Percentiles rank a stretch among this genome's conserved stretches.
phyloP scores from a whole-genome alignment of 768 basidiomycete genomes.

The Strobilomyces confusus region DNA sequence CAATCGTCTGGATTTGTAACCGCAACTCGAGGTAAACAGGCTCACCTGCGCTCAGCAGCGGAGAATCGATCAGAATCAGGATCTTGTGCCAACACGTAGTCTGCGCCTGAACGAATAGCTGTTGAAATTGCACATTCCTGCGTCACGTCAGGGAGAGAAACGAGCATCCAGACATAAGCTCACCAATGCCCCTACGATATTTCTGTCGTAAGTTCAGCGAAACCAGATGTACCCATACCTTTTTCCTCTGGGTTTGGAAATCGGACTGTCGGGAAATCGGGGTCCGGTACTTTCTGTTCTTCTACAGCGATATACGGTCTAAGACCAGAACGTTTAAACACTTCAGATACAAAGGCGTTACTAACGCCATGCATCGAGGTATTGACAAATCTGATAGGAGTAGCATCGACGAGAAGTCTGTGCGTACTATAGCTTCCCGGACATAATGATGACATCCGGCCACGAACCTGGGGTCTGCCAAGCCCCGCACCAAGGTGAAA shows the following conservation, averaged over 20 bases:
- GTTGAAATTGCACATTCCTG: constrained; percentile 70
- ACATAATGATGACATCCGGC: neutral
- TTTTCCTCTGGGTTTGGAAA: constrained; percentile 93
- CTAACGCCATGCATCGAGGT: constrained; percentile 93
- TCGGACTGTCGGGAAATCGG: constrained; percentile 78
- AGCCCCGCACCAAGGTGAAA: constrained; percentile 37
- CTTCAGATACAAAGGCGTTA: constrained; percentile 54
- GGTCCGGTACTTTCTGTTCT: constrained; percentile 71
- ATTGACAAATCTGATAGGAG: constrained; percentile 63
- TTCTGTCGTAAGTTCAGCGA: constrained; percentile 1
- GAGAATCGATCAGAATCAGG: constrained; percentile 85
- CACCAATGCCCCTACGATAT: constrained; percentile 47
- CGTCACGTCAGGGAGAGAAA: constrained; percentile 1
- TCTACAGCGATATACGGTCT: constrained; percentile 54
- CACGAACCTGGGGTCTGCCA: constrained; percentile 19
- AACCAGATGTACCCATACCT: constrained; percentile 39
- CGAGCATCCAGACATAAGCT: constrained; percentile 7
- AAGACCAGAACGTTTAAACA: constrained; percentile 60
- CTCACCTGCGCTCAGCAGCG: constrained; percentile 66
- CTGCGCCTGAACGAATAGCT: constrained; percentile 49
- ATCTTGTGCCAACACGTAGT: constrained; percentile 82
- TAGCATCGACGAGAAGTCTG: constrained; percentile 9
- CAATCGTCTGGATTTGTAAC: constrained; percentile 1
- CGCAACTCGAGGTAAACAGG: neutral
- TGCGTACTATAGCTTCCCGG: neutral